phyloP scores from a whole-genome alignment of 2,329 filamentous ascomycete genomes.

The Colletotrichum graminicola region DNA sequence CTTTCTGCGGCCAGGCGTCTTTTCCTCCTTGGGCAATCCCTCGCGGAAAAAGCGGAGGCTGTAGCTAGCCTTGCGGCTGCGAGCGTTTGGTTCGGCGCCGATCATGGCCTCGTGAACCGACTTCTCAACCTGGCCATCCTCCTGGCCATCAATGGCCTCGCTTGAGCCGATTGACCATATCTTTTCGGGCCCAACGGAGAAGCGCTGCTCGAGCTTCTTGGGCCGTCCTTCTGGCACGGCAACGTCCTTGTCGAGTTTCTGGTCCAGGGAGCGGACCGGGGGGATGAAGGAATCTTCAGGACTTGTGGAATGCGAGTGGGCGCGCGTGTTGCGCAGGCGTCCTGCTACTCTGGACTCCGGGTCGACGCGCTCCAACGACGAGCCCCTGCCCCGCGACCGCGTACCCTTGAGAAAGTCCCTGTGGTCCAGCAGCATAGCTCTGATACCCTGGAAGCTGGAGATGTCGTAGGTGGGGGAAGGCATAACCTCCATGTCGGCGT shows the following conservation, averaged over 20 bases:
- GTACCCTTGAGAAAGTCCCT: slow-evolving; percentile 48
- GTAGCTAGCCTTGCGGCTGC: slow-evolving; percentile 76
- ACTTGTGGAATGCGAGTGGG: slow-evolving; percentile 44
- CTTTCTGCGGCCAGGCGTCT: slow-evolving; percentile 59
- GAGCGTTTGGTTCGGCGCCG: slow-evolving; percentile 71
- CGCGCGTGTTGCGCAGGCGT: slow-evolving; percentile 38
- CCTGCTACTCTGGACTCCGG: slow-evolving; percentile 48
- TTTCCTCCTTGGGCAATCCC: slow-evolving; percentile 70
- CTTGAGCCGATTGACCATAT: slow-evolving; percentile 73
- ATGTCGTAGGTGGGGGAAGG: slow-evolving; percentile 51
- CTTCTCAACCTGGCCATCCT: slow-evolving; percentile 72
- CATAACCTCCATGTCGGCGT: slow-evolving; percentile 48
- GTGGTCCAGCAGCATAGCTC: slow-evolving; percentile 54
- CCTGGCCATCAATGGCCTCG: slow-evolving; percentile 57
- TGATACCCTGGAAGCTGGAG: slow-evolving; percentile 50
- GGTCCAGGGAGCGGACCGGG: slow-evolving; percentile 40
- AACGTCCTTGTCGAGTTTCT: slow-evolving; percentile 42
- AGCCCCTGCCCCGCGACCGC: slow-evolving; percentile 45
- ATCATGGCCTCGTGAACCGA: slow-evolving; percentile 73
- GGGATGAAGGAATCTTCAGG: slow-evolving; percentile 47
- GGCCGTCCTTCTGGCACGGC: slow-evolving; percentile 48
- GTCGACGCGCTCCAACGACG: slow-evolving; percentile 52
- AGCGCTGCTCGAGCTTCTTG: slow-evolving; percentile 57
- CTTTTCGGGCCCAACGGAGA: slow-evolving; percentile 65
- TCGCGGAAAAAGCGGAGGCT: slow-evolving; percentile 77